Evolutionary conservation across 2,329 filamentous ascomycete species (phyloP), one percentile per base, ranked within the genome.

Genomic region (Ceratocystis papillata): DNA sequence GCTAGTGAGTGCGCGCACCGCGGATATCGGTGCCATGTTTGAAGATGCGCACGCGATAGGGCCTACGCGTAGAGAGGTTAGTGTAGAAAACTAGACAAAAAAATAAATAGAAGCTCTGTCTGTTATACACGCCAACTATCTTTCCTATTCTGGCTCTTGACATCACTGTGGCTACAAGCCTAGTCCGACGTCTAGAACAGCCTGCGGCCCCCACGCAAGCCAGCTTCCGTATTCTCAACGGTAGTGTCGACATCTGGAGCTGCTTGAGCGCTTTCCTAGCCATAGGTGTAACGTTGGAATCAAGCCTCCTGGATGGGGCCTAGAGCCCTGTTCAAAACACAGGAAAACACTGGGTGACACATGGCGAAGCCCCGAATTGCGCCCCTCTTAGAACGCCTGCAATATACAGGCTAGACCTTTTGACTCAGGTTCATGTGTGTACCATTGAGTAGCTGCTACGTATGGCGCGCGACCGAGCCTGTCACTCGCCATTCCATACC

Each of bases 351-450:
- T 0, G 15, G 48, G 48, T 53, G 20, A 17, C 48, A 53, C 48
- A 53, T 53, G 48, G 48, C 20, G 48, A 10, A 53, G 48, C 48
- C 48, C 48, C 48, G 48, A 53, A 25, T 25, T 53, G 48, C 48
- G 48, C 48, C 48, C 48, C 12, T 25, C 48, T 6, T 8, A 28
- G 20, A 53, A 53, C 48, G 20, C 25, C 48, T 53, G 20, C 20
- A 53, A 53, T 53, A 8, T 25, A 25, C 15, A 25, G 20, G 20
- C 15, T 25, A 53, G 48, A 53, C 48, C 25, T 25, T 25, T 25
- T 15, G 48, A 53, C 6, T 25, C 48, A 53, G 20, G 48, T 53
- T 25, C 25, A 20, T 53, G 48, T 28, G 48, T 25, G 5, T 53
- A 53, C 10, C 22, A 41, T 41, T 15, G 48, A 53, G 8, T 6